These are phyloP conservation scores for Globisporangium camurandrum DNA, from an alignment of 352 stramenopile species.

Conservation along the genomic window DNA sequence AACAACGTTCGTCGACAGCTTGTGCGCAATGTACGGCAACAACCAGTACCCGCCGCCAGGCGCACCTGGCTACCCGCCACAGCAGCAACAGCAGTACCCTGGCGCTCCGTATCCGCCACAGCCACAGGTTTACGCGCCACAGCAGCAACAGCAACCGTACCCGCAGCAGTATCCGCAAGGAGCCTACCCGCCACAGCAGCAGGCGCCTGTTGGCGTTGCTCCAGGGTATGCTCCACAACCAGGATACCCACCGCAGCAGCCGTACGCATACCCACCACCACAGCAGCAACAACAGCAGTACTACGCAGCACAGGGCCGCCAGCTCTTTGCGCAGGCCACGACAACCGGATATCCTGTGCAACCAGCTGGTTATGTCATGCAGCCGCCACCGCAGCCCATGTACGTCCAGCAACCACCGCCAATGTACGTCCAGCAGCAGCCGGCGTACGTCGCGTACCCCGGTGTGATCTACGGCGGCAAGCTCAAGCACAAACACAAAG, in stretches of 20 bases:
- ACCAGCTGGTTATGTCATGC: too few relatives aligned
- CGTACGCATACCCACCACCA: slow-evolving; percentile 26
- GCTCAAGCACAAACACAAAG: slow-evolving; percentile 49
- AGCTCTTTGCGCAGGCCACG: slow-evolving; percentile 63
- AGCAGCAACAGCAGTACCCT: neutral
- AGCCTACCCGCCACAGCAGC: slow-evolving; percentile 12
- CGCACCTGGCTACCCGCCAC: slow-evolving; percentile 6
- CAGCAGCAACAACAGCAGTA: slow-evolving; percentile 42
- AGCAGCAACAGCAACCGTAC: slow-evolving; percentile 17
- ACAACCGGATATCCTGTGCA: slow-evolving; percentile 15
- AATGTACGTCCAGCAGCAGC: slow-evolving; percentile 22
- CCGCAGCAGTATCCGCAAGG: slow-evolving; percentile 12
- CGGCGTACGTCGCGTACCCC: slow-evolving; percentile 51
- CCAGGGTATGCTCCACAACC: slow-evolving; percentile 23
- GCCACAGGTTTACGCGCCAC: slow-evolving; percentile 14
- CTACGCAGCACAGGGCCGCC: slow-evolving; percentile 57
- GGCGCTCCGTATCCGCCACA: neutral
- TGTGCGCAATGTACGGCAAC: slow-evolving; percentile 16
- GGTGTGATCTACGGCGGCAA: slow-evolving; percentile 46
- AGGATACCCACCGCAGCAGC: slow-evolving; percentile 27
- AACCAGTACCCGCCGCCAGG: slow-evolving; percentile 17
- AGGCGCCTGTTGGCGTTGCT: neutral
- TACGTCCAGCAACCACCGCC: slow-evolving; percentile 23
- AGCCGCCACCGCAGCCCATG: slow-evolving; percentile 13
- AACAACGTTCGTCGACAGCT: neutral